Conservation (phyloP, 352 stramenopile species). For the Phytophthora citricola region DNA sequence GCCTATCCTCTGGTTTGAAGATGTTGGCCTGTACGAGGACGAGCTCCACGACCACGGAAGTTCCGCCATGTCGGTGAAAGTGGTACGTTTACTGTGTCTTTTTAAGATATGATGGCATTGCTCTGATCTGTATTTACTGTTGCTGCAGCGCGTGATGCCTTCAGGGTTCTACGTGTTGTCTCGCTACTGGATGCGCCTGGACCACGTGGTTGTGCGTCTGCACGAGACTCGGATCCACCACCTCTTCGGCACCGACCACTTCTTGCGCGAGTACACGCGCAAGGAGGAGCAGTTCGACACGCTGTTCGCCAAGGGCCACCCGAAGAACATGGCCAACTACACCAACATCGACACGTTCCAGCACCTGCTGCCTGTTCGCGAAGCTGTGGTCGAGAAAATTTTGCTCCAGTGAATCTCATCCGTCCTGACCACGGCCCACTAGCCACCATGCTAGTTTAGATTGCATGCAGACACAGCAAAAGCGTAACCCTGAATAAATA, state of each 20-base stretch:
- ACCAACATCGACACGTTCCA: conserved; percentile 87
- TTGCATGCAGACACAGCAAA: conserved; percentile 22
- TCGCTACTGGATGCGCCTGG: conserved; percentile 86
- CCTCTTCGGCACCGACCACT: conserved; percentile 73
- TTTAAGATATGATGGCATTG: not conserved
- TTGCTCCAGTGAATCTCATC: conserved; percentile 43
- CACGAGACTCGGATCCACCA: conserved; percentile 88
- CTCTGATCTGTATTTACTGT: conserved; percentile 6
- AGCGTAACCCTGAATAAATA: conserved; percentile 35
- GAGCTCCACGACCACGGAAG: conserved; percentile 86
- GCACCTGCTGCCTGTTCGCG: conserved; percentile 66
- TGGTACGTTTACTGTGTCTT: conserved; percentile 51
- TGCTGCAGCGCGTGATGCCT: conserved; percentile 78
- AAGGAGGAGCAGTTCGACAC: conserved; percentile 80
- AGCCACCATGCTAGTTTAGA: conserved; percentile 13
- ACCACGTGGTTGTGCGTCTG: conserved; percentile 80
- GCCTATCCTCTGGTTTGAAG: conserved; percentile 86
- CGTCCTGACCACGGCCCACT: not conserved
- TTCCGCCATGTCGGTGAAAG: conserved; percentile 84
- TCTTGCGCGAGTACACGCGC: conserved; percentile 82
- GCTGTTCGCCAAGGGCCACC: conserved; percentile 70
- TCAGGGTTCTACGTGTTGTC: conserved; percentile 82
- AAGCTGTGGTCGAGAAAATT: conserved; percentile 73
- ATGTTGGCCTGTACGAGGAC: conserved; percentile 82
- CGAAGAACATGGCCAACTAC: conserved; percentile 83